A percentile compares a stretch with the other conserved stretches of the same genome.
Evolutionary conservation across 176 grass and related monocot species (phyloP).

Genomic region (Lolium multiflorum): DNA sequence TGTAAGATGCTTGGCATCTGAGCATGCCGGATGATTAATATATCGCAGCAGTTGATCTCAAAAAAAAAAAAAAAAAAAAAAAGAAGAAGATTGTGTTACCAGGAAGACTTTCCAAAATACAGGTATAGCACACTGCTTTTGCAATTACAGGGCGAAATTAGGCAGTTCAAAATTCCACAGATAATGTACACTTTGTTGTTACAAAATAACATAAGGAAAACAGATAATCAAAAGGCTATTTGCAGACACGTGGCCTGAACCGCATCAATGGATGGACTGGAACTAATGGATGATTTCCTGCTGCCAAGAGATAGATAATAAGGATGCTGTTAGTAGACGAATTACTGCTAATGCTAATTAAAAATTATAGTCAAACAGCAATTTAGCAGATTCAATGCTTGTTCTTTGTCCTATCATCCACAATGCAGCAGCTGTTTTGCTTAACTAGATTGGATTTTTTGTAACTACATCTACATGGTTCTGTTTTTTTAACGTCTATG

Average conservation of each 20-base stretch:
- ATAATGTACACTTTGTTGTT: conserved; percentile 49
- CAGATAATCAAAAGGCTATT: conserved; percentile 14
- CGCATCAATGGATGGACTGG: background rate
- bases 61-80: no score
- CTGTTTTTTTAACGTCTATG: background rate
- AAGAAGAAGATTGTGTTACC: background rate
- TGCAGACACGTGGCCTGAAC: background rate
- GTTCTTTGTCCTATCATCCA: background rate
- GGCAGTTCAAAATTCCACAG: conserved; percentile 34
- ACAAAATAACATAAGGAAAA: conserved; percentile 35
- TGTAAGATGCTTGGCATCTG: no score
- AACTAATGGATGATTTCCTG: conserved; percentile 34
- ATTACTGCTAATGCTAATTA: background rate
- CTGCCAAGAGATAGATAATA: background rate
- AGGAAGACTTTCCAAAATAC: background rate
- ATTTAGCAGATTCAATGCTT: background rate
- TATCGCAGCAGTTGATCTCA: no score
- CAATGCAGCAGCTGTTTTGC: background rate
- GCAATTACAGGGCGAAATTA: conserved; percentile 16
- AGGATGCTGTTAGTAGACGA: background rate
- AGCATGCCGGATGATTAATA: no score
- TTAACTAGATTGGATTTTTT: background rate
- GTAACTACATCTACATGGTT: background rate
- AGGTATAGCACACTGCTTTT: conserved; percentile 12
- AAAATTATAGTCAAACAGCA: background rate